These are phyloP conservation scores for Boletales sp. DNA, from an alignment of 768 basidiomycete genomes.

Conservation along the genomic window DNA sequence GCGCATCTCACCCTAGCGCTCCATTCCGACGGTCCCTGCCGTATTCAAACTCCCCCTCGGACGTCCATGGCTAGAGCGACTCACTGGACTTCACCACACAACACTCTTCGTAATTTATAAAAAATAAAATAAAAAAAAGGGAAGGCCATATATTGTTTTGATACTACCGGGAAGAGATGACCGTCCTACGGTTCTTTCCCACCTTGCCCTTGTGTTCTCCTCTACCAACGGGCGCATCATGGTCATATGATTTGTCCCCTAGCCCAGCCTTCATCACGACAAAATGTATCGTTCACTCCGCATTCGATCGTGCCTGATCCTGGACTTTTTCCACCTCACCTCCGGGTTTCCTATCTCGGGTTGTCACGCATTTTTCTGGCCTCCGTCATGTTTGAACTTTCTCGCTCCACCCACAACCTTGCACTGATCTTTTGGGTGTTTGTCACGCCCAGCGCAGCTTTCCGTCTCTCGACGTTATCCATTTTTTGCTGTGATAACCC, in stretches of 20 bases:
- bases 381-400: background rate
- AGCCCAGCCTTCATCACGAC: constrained; percentile 13
- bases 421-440: background rate
- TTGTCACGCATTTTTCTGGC: background rate
- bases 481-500: background rate
- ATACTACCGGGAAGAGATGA: background rate
- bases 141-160: too few relatives aligned
- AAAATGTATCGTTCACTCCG: constrained; percentile 1
- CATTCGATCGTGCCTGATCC: constrained; percentile 14
- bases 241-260: constrained; percentile 1
- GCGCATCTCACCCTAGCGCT: constrained; percentile 10
- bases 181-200: background rate
- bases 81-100: background rate
- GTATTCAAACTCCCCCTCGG: constrained; percentile 11
- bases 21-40: constrained; percentile 6
- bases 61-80: constrained; percentile 8
- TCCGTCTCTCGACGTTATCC: background rate
- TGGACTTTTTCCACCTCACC: constrained; percentile 1
- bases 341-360: background rate
- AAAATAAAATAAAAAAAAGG: background rate
- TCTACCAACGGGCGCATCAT: constrained; percentile 18
- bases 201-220: background rate
- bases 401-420: background rate
- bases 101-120: background rate
- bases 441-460: background rate